Evolutionary conservation across 345 rosid species (phyloP), one percentile per base, ranked within the genome.

Genomic region (Chamaenerion angustifolium): DNA sequence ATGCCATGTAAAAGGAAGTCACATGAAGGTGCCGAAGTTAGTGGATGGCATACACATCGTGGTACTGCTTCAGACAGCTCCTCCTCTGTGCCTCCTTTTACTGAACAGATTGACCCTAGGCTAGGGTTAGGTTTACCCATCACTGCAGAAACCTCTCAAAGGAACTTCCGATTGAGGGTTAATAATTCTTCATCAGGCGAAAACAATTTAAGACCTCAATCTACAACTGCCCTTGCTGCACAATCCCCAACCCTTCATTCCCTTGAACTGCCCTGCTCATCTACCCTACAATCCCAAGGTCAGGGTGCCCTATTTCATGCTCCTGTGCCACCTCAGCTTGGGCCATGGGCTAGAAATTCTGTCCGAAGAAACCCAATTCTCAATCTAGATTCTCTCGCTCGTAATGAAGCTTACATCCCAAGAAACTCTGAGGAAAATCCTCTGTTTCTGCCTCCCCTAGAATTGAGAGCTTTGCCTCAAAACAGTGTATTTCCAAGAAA

Each of bases 1-100:
- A 63, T 65, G 19, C 75, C 92, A 19, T 70, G 82, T 68, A 90
- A 90, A 67, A 79, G 98, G 67, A 90, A 86, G 71, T 77, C 84
- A 47, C 58, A 71, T 48, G 97, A 77, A 56, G 83, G 71, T 21
- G 25, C 25, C 4, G 25, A 21, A 21, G 25, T 21, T 21, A 21
- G 25, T 21, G 25, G 25, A 21, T 21, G 25, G 25, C 25, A 2
- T 21, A 21, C 25, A 21, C 25, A 21, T 21, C 25, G 25, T 21
- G 4, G 25, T 21, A 21, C 3, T 21, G 25, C 25, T 4, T 21
- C 25, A 21, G 25, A 4, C 25, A 21, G 4, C 76, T 54, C 63
- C 68, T 56, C 52, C 68, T 47, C 52, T 73, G 45, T 64, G 46
- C 19, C 47, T 80, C 52, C 63, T 21, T 21, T 21, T 21, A 21